Evolutionary conservation across 2,329 filamentous ascomycete species (phyloP), one percentile per base, ranked within the genome.

Genomic region (Penicillium olsonii): DNA sequence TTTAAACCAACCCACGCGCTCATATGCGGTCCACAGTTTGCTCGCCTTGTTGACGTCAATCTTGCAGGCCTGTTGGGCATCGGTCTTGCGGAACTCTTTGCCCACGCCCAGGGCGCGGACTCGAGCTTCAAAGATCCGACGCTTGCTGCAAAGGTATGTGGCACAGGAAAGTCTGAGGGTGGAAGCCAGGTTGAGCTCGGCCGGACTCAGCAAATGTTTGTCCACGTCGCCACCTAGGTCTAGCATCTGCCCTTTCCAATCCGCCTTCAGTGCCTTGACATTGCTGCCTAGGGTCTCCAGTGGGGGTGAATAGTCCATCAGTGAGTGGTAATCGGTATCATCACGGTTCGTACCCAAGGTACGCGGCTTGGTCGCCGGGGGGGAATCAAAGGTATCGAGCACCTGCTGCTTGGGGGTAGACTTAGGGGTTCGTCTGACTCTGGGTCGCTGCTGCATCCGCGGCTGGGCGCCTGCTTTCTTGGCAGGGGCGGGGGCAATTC

Each of bases 11-110:
- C 87, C 88, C 31, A 94, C 88, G 61, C 85, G 87, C 42, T 96
- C 88, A 66, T 90, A 97, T 5, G 90, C 90, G 31, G 85, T 85
- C 88, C 90, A 96, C 39, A 97, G 78, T 70, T 92, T 92, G 58
- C 90, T 95, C 3, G 92, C 90, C 77, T 96, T 97, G 78, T 96
- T 96, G 68, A 97, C 92, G 64, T 97, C 92, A 56, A 96, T 96
- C 77, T 95, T 95, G 80, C 90, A 95, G n/a, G 90, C 90, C 69
- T 95, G 89, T 70, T 97, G 92, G 5, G 91, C 90, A 67, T 96
- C 90, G 1, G 92, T 97, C 81, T 96, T 96, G 68, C 90, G 86
- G 70, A 96, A 96, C 64, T 92, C 88, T 71, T 95, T 94, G 66
- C 82, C 81, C 29, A 83, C 84, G 48, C 76, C 72, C 31, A 84